Percentiles rank a stretch among this genome's conserved stretches.
These are phyloP conservation scores for Chamaenerion angustifolium DNA, from an alignment of 345 rosid species.

Conservation along the genomic window DNA sequence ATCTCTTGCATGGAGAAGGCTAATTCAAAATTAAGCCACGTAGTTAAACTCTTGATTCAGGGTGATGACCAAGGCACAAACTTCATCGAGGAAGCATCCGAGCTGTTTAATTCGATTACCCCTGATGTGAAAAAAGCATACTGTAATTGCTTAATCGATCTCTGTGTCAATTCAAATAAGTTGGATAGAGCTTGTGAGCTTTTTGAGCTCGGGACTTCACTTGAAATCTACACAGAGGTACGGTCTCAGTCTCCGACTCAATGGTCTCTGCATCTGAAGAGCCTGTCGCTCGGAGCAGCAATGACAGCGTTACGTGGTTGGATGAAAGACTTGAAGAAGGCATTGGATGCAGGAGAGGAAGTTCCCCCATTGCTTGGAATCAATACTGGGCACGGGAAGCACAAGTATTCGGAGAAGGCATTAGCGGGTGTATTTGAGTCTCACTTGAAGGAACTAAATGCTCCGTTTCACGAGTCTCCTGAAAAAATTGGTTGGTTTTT, in stretches of 20 bases:
- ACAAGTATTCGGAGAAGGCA: constrained; percentile 69
- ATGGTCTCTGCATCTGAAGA: constrained; percentile 77
- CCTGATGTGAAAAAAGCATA: constrained; percentile 65
- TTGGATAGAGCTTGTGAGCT: constrained; percentile 71
- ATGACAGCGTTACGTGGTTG: constrained; percentile 77
- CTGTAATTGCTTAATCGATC: constrained; percentile 80
- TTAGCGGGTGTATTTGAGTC: constrained; percentile 54
- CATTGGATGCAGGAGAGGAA: constrained; percentile 49
- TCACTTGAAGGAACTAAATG: constrained; percentile 63
- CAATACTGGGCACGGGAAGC: constrained; percentile 95
- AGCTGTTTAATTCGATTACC: constrained; percentile 40
- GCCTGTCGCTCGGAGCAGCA: constrained; percentile 84
- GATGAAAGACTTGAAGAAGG: constrained; percentile 71
- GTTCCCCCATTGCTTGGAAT: constrained; percentile 82
- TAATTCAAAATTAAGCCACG: constrained; percentile 56
- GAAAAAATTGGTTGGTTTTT: constrained; percentile 88
- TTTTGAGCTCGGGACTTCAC: constrained; percentile 55
- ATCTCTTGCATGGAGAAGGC: constrained; percentile 60
- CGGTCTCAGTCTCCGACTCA: constrained; percentile 67
- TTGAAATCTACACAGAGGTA: constrained; percentile 44
- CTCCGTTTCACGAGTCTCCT: constrained; percentile 88
- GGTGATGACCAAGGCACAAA: constrained; percentile 25
- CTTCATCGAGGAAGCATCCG: constrained; percentile 43
- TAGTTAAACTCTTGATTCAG: constrained; percentile 50
- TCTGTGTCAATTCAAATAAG: constrained; percentile 61